Evolutionary conservation across 768 basidiomycete species (phyloP), one percentile per base, ranked within the genome.

Genomic region (Cystofilobasidium capitatum): DNA sequence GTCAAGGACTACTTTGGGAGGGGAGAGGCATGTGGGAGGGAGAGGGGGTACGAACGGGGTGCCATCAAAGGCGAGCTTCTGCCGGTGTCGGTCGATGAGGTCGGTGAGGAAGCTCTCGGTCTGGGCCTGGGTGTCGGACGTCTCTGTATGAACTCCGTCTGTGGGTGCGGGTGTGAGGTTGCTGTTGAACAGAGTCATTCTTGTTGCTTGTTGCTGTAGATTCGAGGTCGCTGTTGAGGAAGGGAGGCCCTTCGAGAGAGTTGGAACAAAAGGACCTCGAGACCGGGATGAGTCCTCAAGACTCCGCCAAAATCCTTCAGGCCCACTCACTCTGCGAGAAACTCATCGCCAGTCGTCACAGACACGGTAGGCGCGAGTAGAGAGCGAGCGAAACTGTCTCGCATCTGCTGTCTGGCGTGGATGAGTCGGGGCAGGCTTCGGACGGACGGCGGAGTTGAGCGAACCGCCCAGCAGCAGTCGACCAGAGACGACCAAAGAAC

Each of bases 41-140:
- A 13, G 54, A 47, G 20, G 35, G n/a, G n/a, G n/a, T n/a, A 61
- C 64, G 54, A 58, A 58, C 54, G 62, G 58, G 22, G 17, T 63
- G 22, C 59, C 59, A 39, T 61, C 40, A 14, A 44, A 42, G 40
- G 22, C 14, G 54, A 40, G 26, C 45, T 16, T 22, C 24, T 37
- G 20, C 36, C 35, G 29, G 62, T 54, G 24, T 29, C 22, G 20
- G 16, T 22, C 83, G 72, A 73, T 64, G 65, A 88, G 84, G 39
- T 81, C 78, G 57, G 80, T 76, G n/a, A 91, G 79, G 58, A 84
- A 73, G 1, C 80, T 77, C 77, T 91, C 89, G 0, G 87, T 90
- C 61, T 85, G 82, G n/a, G 69, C 64, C 66, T 75, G 74, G 16
- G 61, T 40, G 14, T 73, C 70, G 0, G 87, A 88, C 0, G 90